Base-by-base conservation (phyloP, 2,329 filamentous ascomycete species). In the Karstenula rhodostoma region DNA sequence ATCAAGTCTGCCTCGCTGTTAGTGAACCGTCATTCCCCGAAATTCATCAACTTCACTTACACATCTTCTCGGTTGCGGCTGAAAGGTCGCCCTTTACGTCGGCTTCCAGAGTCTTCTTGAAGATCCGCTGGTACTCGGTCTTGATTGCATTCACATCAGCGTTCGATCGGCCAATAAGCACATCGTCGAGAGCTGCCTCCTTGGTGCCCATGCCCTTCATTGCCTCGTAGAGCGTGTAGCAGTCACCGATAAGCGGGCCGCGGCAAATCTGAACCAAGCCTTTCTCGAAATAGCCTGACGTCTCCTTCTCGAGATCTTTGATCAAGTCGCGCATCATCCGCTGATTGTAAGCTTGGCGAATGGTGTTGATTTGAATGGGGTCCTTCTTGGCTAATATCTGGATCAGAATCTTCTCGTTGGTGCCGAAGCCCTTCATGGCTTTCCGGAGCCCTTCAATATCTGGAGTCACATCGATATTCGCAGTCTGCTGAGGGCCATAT, bases 391-490 rank as follows among this genome's bases (percentile, higher is more conserved):
- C 81, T 9, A 98, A 81, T 3, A 89, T 81, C 2, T 83, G 81
- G 64, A 96, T 94, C 17, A 98, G 81, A 0, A 85, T 78, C 70
- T 88, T 90, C 77, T 97, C 94, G 71, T 98, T 88, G 0, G 94
- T 97, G 35, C 94, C 94, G 63, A 97, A 92, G 0, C 93, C 93
- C 78, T 96, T 97, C 93, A 97, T 97, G 2, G 94, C 92, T 67
- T 86, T 86, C 56, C 92, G 87, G 23, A 96, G 82, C 4, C 83
- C 86, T 59, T 93, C 86, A 0, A 92, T 90, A 68, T 95, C 89
- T 13, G 82, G 80, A 3, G 81, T 84, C 50, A 87, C 89, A 65
- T 96, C 89, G 19, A 84, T 82, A 48, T 86, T 82, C 17, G 70
- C 73, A 5, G 69, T 70, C 70, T 91, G 90, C 13, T 87, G 86